A percentile compares a stretch with the other conserved stretches of the same genome.
Evolutionary conservation across 257 asterid species (phyloP).

Genomic region (Euphrasia confusa): DNA sequence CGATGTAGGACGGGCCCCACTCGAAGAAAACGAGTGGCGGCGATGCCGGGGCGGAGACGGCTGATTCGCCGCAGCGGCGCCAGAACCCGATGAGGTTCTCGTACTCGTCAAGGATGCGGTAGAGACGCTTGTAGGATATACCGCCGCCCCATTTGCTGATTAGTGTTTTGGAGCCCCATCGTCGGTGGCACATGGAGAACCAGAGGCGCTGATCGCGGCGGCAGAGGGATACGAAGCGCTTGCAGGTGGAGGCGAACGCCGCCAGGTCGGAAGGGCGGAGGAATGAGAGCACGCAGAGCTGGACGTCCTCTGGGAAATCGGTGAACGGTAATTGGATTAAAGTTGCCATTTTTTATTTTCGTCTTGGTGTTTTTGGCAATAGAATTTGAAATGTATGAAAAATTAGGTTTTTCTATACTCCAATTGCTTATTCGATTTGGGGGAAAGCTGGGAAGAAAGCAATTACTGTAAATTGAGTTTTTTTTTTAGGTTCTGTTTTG

Average conservation of each 20-base stretch:
- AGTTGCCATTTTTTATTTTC: constrained; percentile 20
- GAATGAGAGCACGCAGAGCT: constrained; percentile 74
- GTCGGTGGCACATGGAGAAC: constrained; percentile 84
- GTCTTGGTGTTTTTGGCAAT: background rate
- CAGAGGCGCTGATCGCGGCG: constrained; percentile 64
- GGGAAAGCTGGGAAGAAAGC: background rate
- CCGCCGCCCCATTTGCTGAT: constrained; percentile 64
- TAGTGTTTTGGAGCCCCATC: constrained; percentile 80
- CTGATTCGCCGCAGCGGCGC: constrained; percentile 61
- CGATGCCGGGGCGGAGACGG: background rate
- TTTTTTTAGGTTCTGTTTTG: background rate
- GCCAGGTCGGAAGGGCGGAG: constrained; percentile 62
- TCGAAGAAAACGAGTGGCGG: constrained; percentile 59
- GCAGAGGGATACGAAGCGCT: constrained; percentile 52
- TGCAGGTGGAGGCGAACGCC: constrained; percentile 74
- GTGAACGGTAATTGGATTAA: constrained; percentile 39
- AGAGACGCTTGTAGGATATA: constrained; percentile 55
- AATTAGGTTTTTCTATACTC: too few species aligned
- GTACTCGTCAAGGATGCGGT: constrained; percentile 51
- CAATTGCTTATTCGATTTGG: background rate
- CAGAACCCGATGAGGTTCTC: constrained; percentile 81
- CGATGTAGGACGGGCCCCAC: constrained; percentile 69
- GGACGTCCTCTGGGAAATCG: constrained; percentile 94
- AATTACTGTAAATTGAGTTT: too few species aligned
- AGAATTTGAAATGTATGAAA: too few species aligned